These are phyloP conservation scores for Phaseolus lunatus DNA, from an alignment of 306 rosid genomes.

Conservation along the genomic window DNA sequence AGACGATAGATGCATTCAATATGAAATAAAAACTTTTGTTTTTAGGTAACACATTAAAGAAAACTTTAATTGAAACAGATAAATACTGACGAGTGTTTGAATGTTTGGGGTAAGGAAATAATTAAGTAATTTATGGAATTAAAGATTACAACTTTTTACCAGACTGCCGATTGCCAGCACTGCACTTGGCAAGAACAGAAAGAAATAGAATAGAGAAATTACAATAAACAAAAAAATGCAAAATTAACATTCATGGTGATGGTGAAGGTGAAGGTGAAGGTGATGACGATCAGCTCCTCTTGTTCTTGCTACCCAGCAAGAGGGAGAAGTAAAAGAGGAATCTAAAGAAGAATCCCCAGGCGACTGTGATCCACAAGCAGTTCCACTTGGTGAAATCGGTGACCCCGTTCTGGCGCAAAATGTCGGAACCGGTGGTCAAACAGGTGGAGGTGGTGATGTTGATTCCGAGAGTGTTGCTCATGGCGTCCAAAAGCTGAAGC, in stretches of 20 bases:
- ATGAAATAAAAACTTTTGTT: too few relatives aligned
- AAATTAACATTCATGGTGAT: neutral
- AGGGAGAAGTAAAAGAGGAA: slow-evolving; percentile 77
- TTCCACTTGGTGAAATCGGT: slow-evolving; percentile 84
- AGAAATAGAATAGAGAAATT: neutral
- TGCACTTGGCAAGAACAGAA: neutral
- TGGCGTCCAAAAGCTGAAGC: slow-evolving; percentile 63
- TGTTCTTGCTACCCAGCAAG: slow-evolving; percentile 91
- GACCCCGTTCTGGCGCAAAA: slow-evolving; percentile 73
- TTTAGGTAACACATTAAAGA: neutral
- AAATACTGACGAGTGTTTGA: slow-evolving; percentile 12
- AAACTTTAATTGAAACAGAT: neutral
- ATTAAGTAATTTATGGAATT: neutral
- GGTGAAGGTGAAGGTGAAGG: too few relatives aligned
- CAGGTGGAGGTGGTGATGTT: slow-evolving; percentile 73
- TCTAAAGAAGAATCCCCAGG: slow-evolving; percentile 96
- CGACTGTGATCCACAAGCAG: slow-evolving; percentile 81
- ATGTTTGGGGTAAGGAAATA: neutral
- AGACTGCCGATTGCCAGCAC: neutral
- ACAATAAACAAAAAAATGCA: neutral
- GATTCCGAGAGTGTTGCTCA: slow-evolving; percentile 73
- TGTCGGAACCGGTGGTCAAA: slow-evolving; percentile 77
- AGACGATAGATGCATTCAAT: too few relatives aligned
- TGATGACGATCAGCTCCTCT: slow-evolving; percentile 58
- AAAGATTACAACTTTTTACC: neutral